Evolutionary conservation across 305 asterid genomes (phyloP).

Genomic region (Fraxinus sp.): DNA sequence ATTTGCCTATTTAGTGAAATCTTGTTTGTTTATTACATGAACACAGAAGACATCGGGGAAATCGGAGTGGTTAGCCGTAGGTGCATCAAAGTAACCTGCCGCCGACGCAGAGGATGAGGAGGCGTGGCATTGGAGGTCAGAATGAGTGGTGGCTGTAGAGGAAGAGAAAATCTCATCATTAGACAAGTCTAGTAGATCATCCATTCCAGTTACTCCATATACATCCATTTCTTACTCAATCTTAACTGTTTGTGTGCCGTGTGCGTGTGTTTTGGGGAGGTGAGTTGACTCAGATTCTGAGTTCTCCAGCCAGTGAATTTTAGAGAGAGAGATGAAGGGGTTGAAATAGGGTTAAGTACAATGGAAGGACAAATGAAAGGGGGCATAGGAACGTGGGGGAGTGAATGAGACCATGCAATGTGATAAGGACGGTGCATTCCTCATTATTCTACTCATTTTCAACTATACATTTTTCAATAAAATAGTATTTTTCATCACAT

Average conservation of each 20-base stretch:
- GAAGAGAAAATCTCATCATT: conserved; percentile 45
- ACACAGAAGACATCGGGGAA: conserved; percentile 47
- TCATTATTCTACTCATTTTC: neutral
- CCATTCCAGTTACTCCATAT: conserved; percentile 29
- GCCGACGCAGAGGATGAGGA: conserved; percentile 22
- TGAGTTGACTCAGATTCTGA: neutral
- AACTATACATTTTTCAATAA: too few relatives aligned
- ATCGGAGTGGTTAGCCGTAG: conserved; percentile 28
- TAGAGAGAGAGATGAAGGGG: neutral
- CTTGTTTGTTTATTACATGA: conserved; percentile 33
- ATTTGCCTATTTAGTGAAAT: neutral
- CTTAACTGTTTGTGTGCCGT: neutral
- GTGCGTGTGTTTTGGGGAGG: neutral
- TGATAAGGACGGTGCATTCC: neutral
- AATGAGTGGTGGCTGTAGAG: conserved; percentile 14
- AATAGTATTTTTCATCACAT: too few relatives aligned
- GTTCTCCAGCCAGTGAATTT: neutral
- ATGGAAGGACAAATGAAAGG: conserved; percentile 37
- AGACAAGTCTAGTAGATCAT: conserved; percentile 61
- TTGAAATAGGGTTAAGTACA: conserved; percentile 23
- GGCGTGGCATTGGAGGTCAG: conserved; percentile 5
- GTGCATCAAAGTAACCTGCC: conserved; percentile 20
- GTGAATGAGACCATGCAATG: conserved; percentile 36
- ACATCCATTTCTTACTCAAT: conserved; percentile 44
- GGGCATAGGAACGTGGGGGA: conserved; percentile 53